These are phyloP conservation scores for Eucalyptus erythrocorys DNA, from an alignment of 345 rosid genomes.

Conservation along the genomic window DNA sequence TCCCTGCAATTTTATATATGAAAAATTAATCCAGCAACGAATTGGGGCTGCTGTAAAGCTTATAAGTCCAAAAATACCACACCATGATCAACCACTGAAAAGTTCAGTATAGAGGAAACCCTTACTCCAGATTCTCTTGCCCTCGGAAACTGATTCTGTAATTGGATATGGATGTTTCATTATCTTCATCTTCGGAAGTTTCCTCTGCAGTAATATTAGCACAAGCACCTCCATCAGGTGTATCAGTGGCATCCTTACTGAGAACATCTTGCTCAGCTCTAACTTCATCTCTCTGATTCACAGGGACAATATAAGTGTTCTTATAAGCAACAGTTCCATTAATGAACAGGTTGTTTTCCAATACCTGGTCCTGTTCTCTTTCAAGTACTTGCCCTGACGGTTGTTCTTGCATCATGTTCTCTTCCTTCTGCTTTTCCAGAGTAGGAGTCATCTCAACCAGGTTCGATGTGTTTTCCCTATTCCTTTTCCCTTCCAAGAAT, in stretches of 20 bases:
- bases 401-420: background rate
- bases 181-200: background rate
- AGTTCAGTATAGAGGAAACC: background rate
- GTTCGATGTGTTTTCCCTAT: background rate
- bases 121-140: constrained; percentile 7
- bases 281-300: background rate
- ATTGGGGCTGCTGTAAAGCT: background rate
- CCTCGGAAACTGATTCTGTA: constrained; percentile 1
- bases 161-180: constrained; percentile 9
- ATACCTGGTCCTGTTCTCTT: background rate
- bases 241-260: background rate
- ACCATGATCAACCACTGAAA: background rate
- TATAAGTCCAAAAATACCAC: background rate
- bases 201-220: constrained; percentile 6
- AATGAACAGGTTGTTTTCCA: background rate
- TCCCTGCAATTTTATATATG: background rate
- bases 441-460: background rate
- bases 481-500: background rate
- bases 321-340: background rate
- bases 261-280: constrained; percentile 6
- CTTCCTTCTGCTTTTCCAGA: constrained; percentile 1
- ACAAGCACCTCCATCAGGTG: background rate
- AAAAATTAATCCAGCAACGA: background rate
- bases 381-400: background rate
- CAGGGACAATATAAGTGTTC: background rate